A percentile compares a stretch with the other conserved stretches of the same genome.
Evolutionary conservation across 108 stramenopile species (phyloP).

Genomic region (Nannochloropsis salina): DNA sequence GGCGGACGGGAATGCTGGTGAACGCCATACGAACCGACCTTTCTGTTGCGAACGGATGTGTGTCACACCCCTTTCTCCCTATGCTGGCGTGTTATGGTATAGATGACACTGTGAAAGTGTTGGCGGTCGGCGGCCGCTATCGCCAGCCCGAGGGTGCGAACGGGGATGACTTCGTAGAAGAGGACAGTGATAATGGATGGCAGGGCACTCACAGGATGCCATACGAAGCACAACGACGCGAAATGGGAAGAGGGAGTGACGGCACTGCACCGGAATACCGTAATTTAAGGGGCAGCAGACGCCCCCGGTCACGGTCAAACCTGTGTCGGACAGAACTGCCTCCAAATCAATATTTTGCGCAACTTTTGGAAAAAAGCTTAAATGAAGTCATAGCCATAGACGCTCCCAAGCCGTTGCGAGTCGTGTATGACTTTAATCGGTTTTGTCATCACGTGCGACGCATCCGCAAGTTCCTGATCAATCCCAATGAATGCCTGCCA

Average conservation of each 20-base stretch:
- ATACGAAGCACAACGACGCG: no score
- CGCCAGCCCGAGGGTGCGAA: background rate
- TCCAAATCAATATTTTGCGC: no score
- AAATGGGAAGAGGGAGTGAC: no score
- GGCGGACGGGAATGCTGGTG: background rate
- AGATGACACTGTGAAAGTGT: background rate
- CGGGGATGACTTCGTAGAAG: background rate
- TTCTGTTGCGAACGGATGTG: conserved; percentile 10
- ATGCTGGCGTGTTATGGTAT: background rate
- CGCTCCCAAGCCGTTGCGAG: background rate
- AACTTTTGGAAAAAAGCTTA: no score
- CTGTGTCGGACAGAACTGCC: no score
- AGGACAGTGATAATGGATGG: background rate
- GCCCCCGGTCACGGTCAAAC: no score
- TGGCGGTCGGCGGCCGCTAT: conserved; percentile 3
- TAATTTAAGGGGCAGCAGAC: no score
- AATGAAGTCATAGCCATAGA: no score
- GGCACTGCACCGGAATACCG: no score
- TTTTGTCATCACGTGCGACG: background rate
- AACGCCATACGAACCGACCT: background rate
- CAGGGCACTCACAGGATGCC: no score
- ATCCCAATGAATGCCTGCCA: background rate
- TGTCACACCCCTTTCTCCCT: conserved; percentile 6
- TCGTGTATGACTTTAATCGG: background rate
- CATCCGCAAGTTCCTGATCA: background rate